These are phyloP conservation scores for Coccomyxa sp. DNA, from an alignment of 139 green algal genomes.

Conservation along the genomic window DNA sequence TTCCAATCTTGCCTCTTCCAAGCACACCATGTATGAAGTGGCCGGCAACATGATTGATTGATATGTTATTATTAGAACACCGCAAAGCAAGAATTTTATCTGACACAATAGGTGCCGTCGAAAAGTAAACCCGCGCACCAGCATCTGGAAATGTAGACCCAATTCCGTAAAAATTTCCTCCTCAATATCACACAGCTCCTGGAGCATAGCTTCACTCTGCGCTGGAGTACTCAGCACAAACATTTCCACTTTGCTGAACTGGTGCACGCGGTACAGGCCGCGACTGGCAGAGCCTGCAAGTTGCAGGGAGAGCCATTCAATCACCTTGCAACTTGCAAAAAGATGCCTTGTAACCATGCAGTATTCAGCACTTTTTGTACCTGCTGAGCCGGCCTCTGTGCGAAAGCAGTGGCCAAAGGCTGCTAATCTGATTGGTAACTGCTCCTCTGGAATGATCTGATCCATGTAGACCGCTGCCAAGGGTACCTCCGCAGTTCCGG, in stretches of 20 bases:
- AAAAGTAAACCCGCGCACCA: not conserved
- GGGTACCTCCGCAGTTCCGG: constrained; percentile 94
- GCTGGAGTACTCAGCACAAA: constrained; percentile 90
- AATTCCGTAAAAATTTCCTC: constrained; percentile 85
- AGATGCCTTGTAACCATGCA: not conserved
- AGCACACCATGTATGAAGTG: too few species aligned
- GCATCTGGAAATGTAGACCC: constrained; percentile 93
- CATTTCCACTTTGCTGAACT: constrained; percentile 99
- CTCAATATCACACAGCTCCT: constrained; percentile 81
- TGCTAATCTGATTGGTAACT: constrained; percentile 89
- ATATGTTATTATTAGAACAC: too few species aligned
- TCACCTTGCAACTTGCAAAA: not conserved
- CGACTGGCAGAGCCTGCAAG: constrained; percentile 55
- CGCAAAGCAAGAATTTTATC: too few species aligned
- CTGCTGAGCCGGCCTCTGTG: constrained; percentile 90
- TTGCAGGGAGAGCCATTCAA: not conserved
- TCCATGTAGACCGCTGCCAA: constrained; percentile 91
- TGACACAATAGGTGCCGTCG: not conserved
- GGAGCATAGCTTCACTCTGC: constrained; percentile 83
- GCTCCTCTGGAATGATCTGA: constrained; percentile 65
- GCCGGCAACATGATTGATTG: too few species aligned
- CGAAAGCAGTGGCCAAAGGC: constrained; percentile 95
- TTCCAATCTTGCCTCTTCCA: too few species aligned
- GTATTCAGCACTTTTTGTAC: constrained; percentile 7
- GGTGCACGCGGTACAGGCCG: constrained; percentile 96